These are phyloP conservation scores for Alternaria sp. DNA, from an alignment of 2,329 filamentous ascomycete genomes.

Conservation along the genomic window DNA sequence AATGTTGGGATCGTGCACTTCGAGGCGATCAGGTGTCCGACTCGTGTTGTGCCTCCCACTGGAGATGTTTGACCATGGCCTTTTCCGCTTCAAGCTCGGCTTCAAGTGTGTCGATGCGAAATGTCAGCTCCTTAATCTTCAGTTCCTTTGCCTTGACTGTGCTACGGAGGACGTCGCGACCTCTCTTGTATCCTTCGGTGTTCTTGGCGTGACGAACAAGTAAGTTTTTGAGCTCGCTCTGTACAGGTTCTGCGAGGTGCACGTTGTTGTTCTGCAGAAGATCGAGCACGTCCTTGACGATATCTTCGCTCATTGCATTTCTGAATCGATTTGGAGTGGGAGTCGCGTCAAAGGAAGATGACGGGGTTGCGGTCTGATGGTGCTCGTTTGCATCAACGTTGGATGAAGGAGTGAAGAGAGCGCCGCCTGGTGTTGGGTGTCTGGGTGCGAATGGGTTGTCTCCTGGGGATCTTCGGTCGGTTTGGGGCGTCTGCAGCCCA, in stretches of 20 bases:
- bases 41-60: constrained; percentile 26
- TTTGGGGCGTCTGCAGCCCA: constrained; percentile 40
- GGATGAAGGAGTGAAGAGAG: constrained; percentile 28
- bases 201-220: constrained; percentile 60
- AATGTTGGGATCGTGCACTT: background rate
- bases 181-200: constrained; percentile 66
- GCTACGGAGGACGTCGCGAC: constrained; percentile 69
- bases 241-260: constrained; percentile 35
- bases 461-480: constrained; percentile 11
- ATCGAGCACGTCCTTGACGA: constrained; percentile 54
- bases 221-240: constrained; percentile 26
- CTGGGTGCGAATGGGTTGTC: constrained; percentile 22
- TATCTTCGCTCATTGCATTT: constrained; percentile 21
- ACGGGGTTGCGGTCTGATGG: constrained; percentile 19
- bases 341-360: constrained; percentile 34
- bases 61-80: constrained; percentile 43
- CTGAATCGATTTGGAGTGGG: constrained; percentile 44
- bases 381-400: constrained; percentile 9
- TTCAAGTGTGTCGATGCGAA: constrained; percentile 66
- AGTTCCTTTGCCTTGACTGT: constrained; percentile 69
- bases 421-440: constrained; percentile 4
- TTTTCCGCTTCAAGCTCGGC: constrained; percentile 62
- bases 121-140: constrained; percentile 68
- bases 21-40: background rate
- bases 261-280: constrained; percentile 57